Percentiles rank a stretch among this genome's conserved stretches.
phyloP scores from a whole-genome alignment of 768 basidiomycete genomes.

The Mycena indigotica region DNA sequence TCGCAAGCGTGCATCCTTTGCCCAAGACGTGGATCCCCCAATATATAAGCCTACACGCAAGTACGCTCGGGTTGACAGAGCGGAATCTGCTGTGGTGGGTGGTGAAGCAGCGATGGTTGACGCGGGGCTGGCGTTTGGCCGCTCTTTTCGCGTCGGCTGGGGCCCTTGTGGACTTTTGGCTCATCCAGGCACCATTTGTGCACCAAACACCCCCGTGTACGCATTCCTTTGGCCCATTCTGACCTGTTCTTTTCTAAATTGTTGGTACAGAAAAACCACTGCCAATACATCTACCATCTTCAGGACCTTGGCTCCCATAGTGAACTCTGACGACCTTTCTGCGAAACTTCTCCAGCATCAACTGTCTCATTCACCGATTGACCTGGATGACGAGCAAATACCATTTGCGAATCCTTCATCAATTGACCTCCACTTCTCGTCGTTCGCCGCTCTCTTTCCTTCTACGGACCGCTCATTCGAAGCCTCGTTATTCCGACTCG shows the following conservation, averaged over 20 bases:
- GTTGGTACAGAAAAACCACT: conserved; percentile 45
- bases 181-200: conserved; percentile 75
- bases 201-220: conserved; percentile 49
- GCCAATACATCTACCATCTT: conserved; percentile 67
- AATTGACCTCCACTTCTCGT: conserved; percentile 68
- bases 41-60: conserved; percentile 77
- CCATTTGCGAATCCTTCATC: conserved; percentile 69
- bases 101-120: conserved; percentile 72
- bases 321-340: conserved; percentile 44
- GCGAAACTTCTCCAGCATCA: conserved; percentile 77
- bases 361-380: conserved; percentile 70
- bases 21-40: conserved; percentile 66
- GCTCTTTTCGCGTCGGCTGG: conserved; percentile 91
- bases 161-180: conserved; percentile 77
- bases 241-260: conserved; percentile 10
- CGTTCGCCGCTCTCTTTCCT: conserved; percentile 74
- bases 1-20: conserved; percentile 76
- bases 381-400: conserved; percentile 65
- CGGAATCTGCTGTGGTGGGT: conserved; percentile 64
- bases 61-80: conserved; percentile 72
- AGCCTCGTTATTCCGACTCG: conserved; percentile 85
- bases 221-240: conserved; percentile 1
- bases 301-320: conserved; percentile 48
- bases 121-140: conserved; percentile 82
- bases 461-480: conserved; percentile 71